Evolutionary conservation across 768 basidiomycete species (phyloP).

Genomic region (Paxillus ammoniavirescens): DNA sequence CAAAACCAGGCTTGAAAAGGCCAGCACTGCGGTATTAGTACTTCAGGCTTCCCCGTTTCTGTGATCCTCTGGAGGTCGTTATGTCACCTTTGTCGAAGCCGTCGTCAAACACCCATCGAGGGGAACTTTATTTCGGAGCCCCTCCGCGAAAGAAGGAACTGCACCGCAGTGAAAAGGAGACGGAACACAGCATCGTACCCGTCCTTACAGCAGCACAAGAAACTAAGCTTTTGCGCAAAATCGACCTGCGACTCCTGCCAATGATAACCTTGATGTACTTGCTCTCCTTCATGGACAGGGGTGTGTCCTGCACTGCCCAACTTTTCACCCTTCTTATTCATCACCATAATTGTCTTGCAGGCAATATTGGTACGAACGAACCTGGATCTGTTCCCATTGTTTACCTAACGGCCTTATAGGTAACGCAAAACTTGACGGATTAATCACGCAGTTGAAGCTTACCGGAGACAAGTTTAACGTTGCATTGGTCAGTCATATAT

Average conservation of each 20-base stretch:
- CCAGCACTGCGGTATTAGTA: too few relatives aligned
- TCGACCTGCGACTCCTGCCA: conserved; percentile 57
- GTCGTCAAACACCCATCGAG: conserved; percentile 19
- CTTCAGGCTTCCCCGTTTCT: not conserved
- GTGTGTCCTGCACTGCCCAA: conserved; percentile 25
- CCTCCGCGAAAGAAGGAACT: too few relatives aligned
- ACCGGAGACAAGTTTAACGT: conserved; percentile 63
- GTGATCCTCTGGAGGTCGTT: too few relatives aligned
- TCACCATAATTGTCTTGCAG: conserved; percentile 41
- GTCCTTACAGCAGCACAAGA: conserved; percentile 39
- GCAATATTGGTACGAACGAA: conserved; percentile 49
- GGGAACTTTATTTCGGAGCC: conserved; percentile 15
- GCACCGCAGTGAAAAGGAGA: too few relatives aligned
- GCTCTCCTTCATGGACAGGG: conserved; percentile 63
- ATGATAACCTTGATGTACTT: conserved; percentile 61
- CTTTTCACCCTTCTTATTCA: not conserved
- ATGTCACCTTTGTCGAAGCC: conserved; percentile 19
- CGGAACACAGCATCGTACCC: too few relatives aligned
- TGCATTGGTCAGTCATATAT: conserved; percentile 45
- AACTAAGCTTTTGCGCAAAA: conserved; percentile 53
- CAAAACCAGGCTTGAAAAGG: too few relatives aligned
- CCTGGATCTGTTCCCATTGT: not conserved
- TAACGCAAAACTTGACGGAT: conserved; percentile 67
- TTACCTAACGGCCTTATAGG: conserved; percentile 26
- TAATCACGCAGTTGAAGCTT: conserved; percentile 53